A percentile compares a stretch with the other conserved stretches of the same genome.
These are phyloP conservation scores for Podila minutissima DNA, from an alignment of 192 early-diverging fungal genomes.

Conservation along the genomic window DNA sequence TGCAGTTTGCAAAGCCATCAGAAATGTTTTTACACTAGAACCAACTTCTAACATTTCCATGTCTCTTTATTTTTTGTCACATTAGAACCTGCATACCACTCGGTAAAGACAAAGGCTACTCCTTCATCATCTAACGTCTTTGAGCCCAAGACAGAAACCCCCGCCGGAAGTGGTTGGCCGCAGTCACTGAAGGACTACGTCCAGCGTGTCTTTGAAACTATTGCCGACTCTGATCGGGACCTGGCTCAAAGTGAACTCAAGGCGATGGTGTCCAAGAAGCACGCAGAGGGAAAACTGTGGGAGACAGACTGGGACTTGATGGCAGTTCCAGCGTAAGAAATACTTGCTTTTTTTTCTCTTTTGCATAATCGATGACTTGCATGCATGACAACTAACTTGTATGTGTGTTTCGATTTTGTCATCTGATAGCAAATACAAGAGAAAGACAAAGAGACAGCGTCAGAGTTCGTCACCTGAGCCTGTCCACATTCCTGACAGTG, in stretches of 20 bases:
- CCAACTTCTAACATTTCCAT: background rate
- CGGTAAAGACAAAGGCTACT: slow-evolving; percentile 50
- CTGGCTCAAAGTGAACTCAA: slow-evolving; percentile 66
- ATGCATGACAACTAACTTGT: background rate
- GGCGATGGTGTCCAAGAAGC: slow-evolving; percentile 60
- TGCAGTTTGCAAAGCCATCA: background rate
- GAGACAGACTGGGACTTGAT: slow-evolving; percentile 77
- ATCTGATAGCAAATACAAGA: slow-evolving; percentile 18
- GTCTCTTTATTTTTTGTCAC: too few relatives aligned
- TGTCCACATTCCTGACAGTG: slow-evolving; percentile 10
- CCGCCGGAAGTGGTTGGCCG: slow-evolving; percentile 18
- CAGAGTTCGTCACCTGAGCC: slow-evolving; percentile 12
- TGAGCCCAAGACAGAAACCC: slow-evolving; percentile 27
- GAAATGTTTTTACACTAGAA: background rate
- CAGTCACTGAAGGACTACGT: slow-evolving; percentile 53
- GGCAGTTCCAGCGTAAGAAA: slow-evolving; percentile 68
- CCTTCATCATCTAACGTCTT: slow-evolving; percentile 44
- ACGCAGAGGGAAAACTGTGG: slow-evolving; percentile 54
- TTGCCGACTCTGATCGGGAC: slow-evolving; percentile 49
- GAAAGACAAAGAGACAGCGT: slow-evolving; percentile 1
- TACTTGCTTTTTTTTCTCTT: background rate
- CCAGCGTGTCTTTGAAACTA: slow-evolving; percentile 41
- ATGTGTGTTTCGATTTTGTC: background rate
- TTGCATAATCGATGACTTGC: background rate
- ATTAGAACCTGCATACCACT: slow-evolving; percentile 44